phyloP scores from a whole-genome alignment of 2,329 filamentous ascomycete genomes.

The Celoporthe dispersa region DNA sequence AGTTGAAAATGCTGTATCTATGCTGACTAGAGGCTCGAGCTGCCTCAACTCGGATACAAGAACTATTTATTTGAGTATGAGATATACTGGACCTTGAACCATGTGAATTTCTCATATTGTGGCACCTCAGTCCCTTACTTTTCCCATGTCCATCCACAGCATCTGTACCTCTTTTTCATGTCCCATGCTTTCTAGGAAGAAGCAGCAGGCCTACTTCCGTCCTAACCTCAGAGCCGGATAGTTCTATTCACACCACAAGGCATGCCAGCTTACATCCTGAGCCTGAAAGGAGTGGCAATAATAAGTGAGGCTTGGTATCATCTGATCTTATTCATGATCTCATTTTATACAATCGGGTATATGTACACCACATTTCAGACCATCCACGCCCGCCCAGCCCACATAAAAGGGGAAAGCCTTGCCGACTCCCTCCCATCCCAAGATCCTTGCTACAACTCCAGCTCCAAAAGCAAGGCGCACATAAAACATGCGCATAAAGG shows the following conservation, averaged over 20 bases:
- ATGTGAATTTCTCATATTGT: no score
- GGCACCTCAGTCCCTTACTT: no score
- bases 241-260: not conserved
- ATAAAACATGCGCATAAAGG: no score
- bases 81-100: no score
- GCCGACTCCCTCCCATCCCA: not conserved
- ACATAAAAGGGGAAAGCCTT: not conserved
- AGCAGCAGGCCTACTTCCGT: not conserved
- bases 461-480: no score
- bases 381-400: not conserved
- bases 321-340: not conserved
- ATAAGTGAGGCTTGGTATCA: not conserved
- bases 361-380: not conserved
- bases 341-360: not conserved
- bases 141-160: no score
- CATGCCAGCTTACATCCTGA: not conserved
- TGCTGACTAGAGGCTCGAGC: no score
- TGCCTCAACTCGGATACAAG: no score
- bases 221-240: not conserved
- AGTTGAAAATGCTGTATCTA: not conserved
- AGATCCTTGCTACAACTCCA: not conserved
- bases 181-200: no score
- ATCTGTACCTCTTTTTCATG: no score
- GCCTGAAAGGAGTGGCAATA: no score
- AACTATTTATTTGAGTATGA: not conserved